Evolutionary conservation across 2,329 filamentous ascomycete genomes (phyloP), one percentile per base, ranked within the genome.

Genomic region (Epichloe coenophiala): DNA sequence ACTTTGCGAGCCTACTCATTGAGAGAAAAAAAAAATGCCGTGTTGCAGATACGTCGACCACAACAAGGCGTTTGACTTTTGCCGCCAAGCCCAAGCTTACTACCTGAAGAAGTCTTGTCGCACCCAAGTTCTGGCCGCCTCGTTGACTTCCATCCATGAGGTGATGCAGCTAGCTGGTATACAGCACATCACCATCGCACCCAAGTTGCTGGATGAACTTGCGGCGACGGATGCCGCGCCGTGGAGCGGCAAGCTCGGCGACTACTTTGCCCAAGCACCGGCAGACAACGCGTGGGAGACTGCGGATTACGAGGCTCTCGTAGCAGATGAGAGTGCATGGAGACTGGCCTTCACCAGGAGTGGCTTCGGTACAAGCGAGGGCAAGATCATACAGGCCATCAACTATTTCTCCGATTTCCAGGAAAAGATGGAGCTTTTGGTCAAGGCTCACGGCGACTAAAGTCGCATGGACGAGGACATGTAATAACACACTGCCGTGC

Each of bases 171-270:
- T 83, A 2, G 75, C 76, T 2, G 78, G 79, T 0, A 72, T 75
- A 1, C 66, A 79, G 38, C 75, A 80, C 58, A 74, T 84, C 21
- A 83, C 80, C 0, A 69, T 84, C 37, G 69, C 78, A 0, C 78
- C 79, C 0, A 64, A 63, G 1, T 62, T 83, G 2, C 64, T 84
- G 27, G 62, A 61, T 8, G 64, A 71, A 36, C 66, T 80, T n/a
- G 65, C 69, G 0, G 61, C 64, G 12, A 67, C 67, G 12, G 58
- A 66, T 0, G 56, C 62, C 5, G 59, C 65, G 4, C 49, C 59
- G 0, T 45, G 41, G 48, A 8, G 15, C n/a, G 48, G 41, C 7
- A 43, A 27, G 33, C 41, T 45, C 3, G 48, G 48, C 17, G 23
- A 40, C 3, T 45, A 45, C 19, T 64, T 66, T 42, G 57, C 55